These are phyloP conservation scores for Furcasterigmium sp. DNA, from an alignment of 2,329 filamentous ascomycete species.

Conservation along the genomic window DNA sequence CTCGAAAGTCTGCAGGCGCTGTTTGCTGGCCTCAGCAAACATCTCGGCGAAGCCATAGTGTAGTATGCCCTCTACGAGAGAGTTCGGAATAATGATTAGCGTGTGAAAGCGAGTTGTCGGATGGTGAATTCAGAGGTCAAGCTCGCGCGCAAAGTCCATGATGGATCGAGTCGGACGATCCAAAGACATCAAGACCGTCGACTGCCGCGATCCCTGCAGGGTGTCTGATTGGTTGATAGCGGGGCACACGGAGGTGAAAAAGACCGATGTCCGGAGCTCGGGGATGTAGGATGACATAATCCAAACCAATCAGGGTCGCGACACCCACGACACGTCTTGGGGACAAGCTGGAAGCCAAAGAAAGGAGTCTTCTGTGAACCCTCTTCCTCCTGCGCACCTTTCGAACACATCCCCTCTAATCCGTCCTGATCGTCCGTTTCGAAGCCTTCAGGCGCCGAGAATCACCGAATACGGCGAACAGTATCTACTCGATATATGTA, in stretches of 20 bases:
- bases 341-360: background rate
- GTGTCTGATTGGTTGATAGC: constrained; percentile 8
- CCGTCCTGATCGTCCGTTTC: too few relatives aligned
- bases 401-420: too few relatives aligned
- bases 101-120: background rate
- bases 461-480: too few relatives aligned
- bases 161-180: constrained; percentile 7
- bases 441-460: too few relatives aligned
- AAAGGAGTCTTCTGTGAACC: background rate
- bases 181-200: constrained; percentile 1
- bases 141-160: too few relatives aligned
- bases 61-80: too few relatives aligned
- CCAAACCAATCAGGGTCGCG: constrained; percentile 9
- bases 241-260: constrained; percentile 4
- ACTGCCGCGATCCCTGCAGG: background rate
- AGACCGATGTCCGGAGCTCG: background rate
- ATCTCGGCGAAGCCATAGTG: constrained; percentile 8
- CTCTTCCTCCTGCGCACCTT: too few relatives aligned
- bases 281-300: constrained; percentile 12
- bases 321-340: background rate
- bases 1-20: constrained; percentile 1
- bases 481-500: too few relatives aligned
- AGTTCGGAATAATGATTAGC: background rate
- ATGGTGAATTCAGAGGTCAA: background rate
- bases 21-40: constrained; percentile 2